Evolutionary conservation across 2,329 filamentous ascomycete genomes (phyloP), one percentile per base, ranked within the genome.

Genomic region (Amauroascus verrucosus): DNA sequence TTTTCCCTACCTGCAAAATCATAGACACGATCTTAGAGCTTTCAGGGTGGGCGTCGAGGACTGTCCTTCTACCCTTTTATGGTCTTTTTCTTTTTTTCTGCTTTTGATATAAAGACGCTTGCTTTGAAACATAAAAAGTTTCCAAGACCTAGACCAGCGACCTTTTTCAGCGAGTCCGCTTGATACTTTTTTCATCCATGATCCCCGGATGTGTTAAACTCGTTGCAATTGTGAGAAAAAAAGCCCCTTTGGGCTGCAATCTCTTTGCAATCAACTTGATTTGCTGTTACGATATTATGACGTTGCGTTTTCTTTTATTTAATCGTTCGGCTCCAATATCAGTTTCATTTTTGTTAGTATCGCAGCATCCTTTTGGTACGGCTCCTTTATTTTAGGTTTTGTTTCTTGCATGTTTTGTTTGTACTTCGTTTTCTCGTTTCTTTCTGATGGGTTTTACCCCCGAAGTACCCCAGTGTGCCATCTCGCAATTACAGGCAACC

Each of bases 281-380:
- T 13, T 14, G 16, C 14, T n/a, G n/a, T 51, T 51, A 52, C 50
- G 48, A 51, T 43, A 51, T 51, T 24, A 51, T 35, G 48, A 51
- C 44, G 48, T 35, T 1, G 26, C 20, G 5, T 40, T 37, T 44
- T 41, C 18, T 16, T 30, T 33, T 32, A 22, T 13, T 3, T 35
- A 13, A n/a, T 43, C 14, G 28, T 50, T 28, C 4, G 20, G 2
- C 28, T n/a, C n/a, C 33, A 28, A 16, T 49, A 40, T 38, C 7
- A 11, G 11, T 13, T 35, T 30, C 11, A 1, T 35, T 35, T 35
- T 35, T 5, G 9, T 13, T 35, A 35, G 9, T 35, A n/a, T 14
- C 14, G 7, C n/a, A n/a, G n/a, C 33, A 7, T 35, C 33, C 18
- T 40, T 40, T 22, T 13, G 33, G 1, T n/a, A 18, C 18, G 26